Percentiles rank a stretch among this genome's conserved stretches.
phyloP scores from a whole-genome alignment of 352 stramenopile species.

The Phytophthora quininea region DNA sequence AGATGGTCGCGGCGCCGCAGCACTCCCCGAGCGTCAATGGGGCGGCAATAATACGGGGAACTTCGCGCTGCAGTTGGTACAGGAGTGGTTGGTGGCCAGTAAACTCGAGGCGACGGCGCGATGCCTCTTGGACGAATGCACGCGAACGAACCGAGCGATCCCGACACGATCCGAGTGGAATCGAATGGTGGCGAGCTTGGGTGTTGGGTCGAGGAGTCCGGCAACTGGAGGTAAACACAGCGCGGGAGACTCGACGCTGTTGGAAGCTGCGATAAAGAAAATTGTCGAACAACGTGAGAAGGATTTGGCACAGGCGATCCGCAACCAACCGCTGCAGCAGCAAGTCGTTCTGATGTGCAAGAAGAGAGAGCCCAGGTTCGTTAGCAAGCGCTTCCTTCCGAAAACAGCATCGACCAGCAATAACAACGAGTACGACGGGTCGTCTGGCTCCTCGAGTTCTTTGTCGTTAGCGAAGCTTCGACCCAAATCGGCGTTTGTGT shows the following conservation, averaged over 20 bases:
- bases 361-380: conserved; percentile 38
- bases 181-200: conserved; percentile 23
- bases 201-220: conserved; percentile 20
- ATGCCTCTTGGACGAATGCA: conserved; percentile 50
- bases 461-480: conserved; percentile 19
- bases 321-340: conserved; percentile 38
- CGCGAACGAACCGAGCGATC: conserved; percentile 15
- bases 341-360: conserved; percentile 48
- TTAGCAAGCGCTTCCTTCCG: conserved; percentile 34
- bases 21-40: conserved; percentile 6
- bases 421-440: conserved; percentile 18
- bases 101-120: conserved; percentile 40
- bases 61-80: conserved; percentile 42
- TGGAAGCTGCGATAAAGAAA: conserved; percentile 24
- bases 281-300: conserved; percentile 28
- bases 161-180: conserved; percentile 27
- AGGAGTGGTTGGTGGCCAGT: conserved; percentile 52
- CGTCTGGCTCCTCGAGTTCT: conserved; percentile 2
- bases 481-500: conserved; percentile 54
- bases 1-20: conserved; percentile 18
- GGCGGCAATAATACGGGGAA: conserved; percentile 7
- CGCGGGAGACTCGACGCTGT: conserved; percentile 8
- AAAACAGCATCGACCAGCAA: conserved; percentile 16
- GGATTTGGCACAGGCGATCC: conserved; percentile 17
- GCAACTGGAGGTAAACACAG: conserved; percentile 20